Evolutionary conservation across 2,329 filamentous ascomycete genomes (phyloP), one percentile per base, ranked within the genome.

Genomic region (Raffaelea arxii): DNA sequence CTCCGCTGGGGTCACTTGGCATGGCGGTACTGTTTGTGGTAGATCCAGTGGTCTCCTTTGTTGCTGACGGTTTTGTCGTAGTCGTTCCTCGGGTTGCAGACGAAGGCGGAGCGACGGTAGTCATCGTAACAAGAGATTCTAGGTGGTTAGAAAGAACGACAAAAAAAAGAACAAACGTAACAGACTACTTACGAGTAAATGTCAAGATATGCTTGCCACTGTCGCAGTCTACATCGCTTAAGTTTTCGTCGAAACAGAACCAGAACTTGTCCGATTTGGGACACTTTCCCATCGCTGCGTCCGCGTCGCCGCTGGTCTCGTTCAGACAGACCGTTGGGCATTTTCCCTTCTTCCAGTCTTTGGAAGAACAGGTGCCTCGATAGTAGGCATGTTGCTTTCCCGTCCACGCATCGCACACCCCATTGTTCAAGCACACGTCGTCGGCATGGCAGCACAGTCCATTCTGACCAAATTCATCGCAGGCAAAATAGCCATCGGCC

Each of bases 371-470:
- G 45, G 30, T 44, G n/a, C 49, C 49, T 14, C 51, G 51, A 40
- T 53, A 53, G 36, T 11, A 48, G n/a, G 5, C 23, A 12, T 35
- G 32, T 27, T n/a, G 23, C 21, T 7, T 18, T 5, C 18, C 36
- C 18, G 37, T 11, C 11, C n/a, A 9, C 7, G 25, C 27, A 41
- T 46, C 46, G 46, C 51, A 53, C 14, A 51, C 39, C 9, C 47
- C 47, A 23, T 47, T 49, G 12, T 40, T 41, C 21, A 53, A 22
- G 32, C 52, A 53, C 4, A 48, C 43, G 25, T 52, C 50, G 16
- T 50, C 52, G 16, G 12, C 23, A 37, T 45, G 38, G 44, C 52
- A 53, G 45, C 52, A 53, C 9, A 53, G 44, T 5, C 50, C 48
- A n/a, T 32, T 16, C 9, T 10, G 10, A 16, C 24, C 22, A 2